Evolutionary conservation across 352 stramenopile genomes (phyloP).

Genomic region (Phytophthora constricta): DNA sequence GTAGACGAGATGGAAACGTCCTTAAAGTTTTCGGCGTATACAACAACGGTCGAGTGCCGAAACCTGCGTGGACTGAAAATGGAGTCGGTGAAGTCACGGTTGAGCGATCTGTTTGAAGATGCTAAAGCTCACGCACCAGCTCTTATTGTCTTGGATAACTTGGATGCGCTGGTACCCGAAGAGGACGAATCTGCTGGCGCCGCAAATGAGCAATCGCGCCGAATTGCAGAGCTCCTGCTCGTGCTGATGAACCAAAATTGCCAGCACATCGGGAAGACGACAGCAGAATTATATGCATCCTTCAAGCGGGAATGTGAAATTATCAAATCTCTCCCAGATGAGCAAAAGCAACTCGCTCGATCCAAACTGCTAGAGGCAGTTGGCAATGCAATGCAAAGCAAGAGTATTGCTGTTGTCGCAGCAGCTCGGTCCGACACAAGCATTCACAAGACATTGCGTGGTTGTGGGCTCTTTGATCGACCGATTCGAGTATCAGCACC

Average conservation of each 20-base stretch:
- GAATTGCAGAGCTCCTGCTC: slow-evolving; percentile 82
- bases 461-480: slow-evolving; percentile 74
- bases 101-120: slow-evolving; percentile 67
- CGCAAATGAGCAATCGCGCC: slow-evolving; percentile 86
- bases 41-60: slow-evolving; percentile 67
- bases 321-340: slow-evolving; percentile 30
- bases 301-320: slow-evolving; percentile 48
- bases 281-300: slow-evolving; percentile 60
- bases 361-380: slow-evolving; percentile 54
- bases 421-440: slow-evolving; percentile 63
- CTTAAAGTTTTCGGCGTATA: slow-evolving; percentile 46
- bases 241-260: slow-evolving; percentile 59
- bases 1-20: slow-evolving; percentile 43
- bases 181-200: slow-evolving; percentile 76
- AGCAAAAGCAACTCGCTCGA: slow-evolving; percentile 24
- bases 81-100: slow-evolving; percentile 75
- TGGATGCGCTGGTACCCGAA: slow-evolving; percentile 83
- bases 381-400: slow-evolving; percentile 63
- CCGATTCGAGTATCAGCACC: slow-evolving; percentile 63
- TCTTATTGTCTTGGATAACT: slow-evolving; percentile 82
- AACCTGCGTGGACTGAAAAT: slow-evolving; percentile 88
- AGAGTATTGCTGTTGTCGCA: slow-evolving; percentile 74
- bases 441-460: slow-evolving; percentile 70
- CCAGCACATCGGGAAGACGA: slow-evolving; percentile 67
- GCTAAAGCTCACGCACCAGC: slow-evolving; percentile 55